Evolutionary conservation across 192 early-diverging fungal species (phyloP).

Genomic region (Coemansia asiatica): DNA sequence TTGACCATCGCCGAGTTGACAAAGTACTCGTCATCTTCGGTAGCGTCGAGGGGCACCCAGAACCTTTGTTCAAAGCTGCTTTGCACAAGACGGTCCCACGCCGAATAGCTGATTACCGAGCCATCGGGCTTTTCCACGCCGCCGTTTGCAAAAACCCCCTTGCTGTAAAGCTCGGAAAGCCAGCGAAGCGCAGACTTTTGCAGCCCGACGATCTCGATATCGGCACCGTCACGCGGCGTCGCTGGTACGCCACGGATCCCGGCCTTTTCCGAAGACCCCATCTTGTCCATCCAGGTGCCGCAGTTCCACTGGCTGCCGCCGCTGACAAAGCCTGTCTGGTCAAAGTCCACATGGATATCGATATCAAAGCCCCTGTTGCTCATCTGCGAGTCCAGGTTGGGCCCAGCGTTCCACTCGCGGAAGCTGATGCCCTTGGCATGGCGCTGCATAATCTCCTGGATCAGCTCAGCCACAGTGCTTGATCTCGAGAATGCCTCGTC

Average conservation of each 20-base stretch:
- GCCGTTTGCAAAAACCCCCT: conserved; percentile 45
- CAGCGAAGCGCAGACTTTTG: conserved; percentile 82
- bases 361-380: conserved; percentile 86
- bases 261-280: conserved; percentile 93
- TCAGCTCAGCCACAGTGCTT: conserved; percentile 79
- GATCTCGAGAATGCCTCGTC: conserved; percentile 62
- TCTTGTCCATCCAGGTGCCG: conserved; percentile 99
- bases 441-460: conserved; percentile 87
- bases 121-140: conserved; percentile 52
- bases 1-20: conserved; percentile 64
- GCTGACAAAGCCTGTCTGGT: conserved; percentile 70
- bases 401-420: conserved; percentile 94
- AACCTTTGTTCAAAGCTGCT: conserved; percentile 83
- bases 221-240: conserved; percentile 90
- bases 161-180: conserved; percentile 61
- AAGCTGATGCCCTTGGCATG: conserved; percentile 91
- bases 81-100: conserved; percentile 83
- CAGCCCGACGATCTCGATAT: conserved; percentile 89
- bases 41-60: conserved; percentile 79
- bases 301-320: conserved; percentile 94
- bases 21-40: conserved; percentile 63
- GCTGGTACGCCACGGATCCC: conserved; percentile 87
- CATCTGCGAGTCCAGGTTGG: conserved; percentile 89
- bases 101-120: conserved; percentile 58
- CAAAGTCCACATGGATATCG: conserved; percentile 70